Base-by-base conservation (phyloP, 345 rosid species). In the Euphorbia tirucalli region DNA sequence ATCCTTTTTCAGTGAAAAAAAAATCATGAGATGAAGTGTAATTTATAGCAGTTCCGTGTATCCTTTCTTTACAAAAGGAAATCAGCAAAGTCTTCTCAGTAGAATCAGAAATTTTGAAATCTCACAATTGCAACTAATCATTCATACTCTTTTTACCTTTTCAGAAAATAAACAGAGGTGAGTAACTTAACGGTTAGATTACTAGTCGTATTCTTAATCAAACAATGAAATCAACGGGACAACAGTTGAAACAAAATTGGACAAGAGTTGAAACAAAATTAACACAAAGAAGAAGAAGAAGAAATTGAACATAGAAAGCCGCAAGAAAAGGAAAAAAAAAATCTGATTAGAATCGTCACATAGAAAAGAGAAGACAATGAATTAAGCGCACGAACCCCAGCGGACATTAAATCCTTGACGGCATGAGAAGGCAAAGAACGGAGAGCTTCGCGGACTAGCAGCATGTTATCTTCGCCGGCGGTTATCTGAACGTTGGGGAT, bases 331-430 rank as follows among this genome's bases (percentile, higher is more conserved):
- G n/a, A 10, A 50, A 7, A 32, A 65, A 41, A 57, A 19, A 46
- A 73, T 28, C 19, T 1, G 31, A 7, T 22, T 7, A 21, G 64
- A 55, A 50, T 31, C 35, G 22, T 35, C 35, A 25, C 2, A 31
- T 1, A 3, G 10, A 41, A 19, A 14, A 0, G 54, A 10, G 35
- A 41, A 62, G 27, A 31, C 7, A 10, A 19, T 24, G 35, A 41
- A 43, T 30, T 59, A 39, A 71, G 52, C 15, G 30, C 48, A 68
- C 85, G 69, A 32, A 93, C 94, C 85, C 86, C 88, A 4, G 49
- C 69, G 70, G 85, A 87, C 25, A 85, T 56, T 65, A 93, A 80
- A 79, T 89, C 93, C 80, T 83, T 78, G 35, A 86, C 91, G 71
- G 84, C 89, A 72, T 74, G 68, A 30, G 80, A 54, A 65, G 90